Evolutionary conservation across 495 filamentous ascomycete genomes (phyloP), one percentile per base, ranked within the genome.

Genomic region (Xeromyces bisporus): DNA sequence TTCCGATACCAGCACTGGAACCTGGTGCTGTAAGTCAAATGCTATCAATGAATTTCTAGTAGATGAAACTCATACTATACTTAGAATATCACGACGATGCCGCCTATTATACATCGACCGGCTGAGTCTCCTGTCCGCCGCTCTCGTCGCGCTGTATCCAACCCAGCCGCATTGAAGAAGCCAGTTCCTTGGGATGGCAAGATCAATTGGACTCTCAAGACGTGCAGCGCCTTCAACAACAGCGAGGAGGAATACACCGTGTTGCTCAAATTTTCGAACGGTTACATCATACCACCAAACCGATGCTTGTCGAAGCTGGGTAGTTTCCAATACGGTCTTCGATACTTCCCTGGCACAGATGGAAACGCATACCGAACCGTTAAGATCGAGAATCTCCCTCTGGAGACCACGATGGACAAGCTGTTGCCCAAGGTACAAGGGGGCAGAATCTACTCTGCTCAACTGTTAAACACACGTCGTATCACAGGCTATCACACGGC

Each of bases 241-340:
- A 15, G 26, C 13, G 35, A 50, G 6, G 34, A 48, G 16, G 38
- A 51, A 37, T 20, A 28, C 2, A 21, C 5, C 9, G 9, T 21
- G 9, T 21, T 21, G 20, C 9, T 9, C 5, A 4, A 9, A 4
- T 9, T 5, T 21, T 9, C 4, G 4, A 21, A 21, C 20, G n/a
- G n/a, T n/a, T n/a, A n/a, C n/a, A n/a, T n/a, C n/a, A n/a, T n/a
- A n/a, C n/a, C n/a, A n/a, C n/a, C n/a, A n/a, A n/a, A n/a, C n/a
- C n/a, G n/a, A n/a, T n/a, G n/a, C n/a, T 9, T 21, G 20, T 28
- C 37, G 3, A 32, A 49, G 7, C 39, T 45, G 14, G 43, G 43
- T 35, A 32, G 55, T 14, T 50, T 49, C 28, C 46, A 50, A 21
- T 51, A 47, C 13, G 56, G 56, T 1, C 34, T 57, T 11, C 53